Percentiles rank a stretch among this genome's conserved stretches.
Evolutionary conservation across 75 land plant species (phyloP).

Genomic region (Selaginella moellendorffii): DNA sequence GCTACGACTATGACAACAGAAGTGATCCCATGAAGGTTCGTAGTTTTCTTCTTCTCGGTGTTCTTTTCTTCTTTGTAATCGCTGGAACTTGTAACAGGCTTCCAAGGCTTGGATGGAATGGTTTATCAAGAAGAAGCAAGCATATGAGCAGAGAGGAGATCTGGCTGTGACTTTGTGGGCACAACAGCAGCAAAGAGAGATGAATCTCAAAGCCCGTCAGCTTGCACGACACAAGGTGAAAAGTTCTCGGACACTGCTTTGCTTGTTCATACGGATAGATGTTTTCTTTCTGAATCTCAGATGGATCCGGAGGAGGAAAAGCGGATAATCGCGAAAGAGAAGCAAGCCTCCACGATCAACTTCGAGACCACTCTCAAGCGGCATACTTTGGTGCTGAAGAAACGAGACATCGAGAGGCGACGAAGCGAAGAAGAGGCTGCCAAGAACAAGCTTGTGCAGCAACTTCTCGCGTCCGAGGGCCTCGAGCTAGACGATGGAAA

Average conservation of each 20-base stretch:
- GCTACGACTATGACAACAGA: conserved; percentile 69
- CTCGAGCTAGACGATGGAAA: conserved; percentile 66
- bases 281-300: conserved; percentile 28
- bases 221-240: conserved; percentile 74
- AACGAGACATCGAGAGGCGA: conserved; percentile 70
- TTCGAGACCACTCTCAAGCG: conserved; percentile 55
- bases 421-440: conserved; percentile 64
- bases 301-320: conserved; percentile 89
- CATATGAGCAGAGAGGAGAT: conserved; percentile 95
- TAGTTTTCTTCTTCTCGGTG: not conserved
- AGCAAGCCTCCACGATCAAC: conserved; percentile 51
- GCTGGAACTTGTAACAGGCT: conserved; percentile 34
- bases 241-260: no score
- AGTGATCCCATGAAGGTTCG: conserved; percentile 88
- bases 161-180: conserved; percentile 92
- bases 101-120: conserved; percentile 99
- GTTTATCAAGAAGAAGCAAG: conserved; percentile 88
- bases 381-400: conserved; percentile 77
- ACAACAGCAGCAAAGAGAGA: conserved; percentile 86
- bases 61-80: not conserved
- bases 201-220: conserved; percentile 67
- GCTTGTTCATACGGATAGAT: no score
- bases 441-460: conserved; percentile 35
- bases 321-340: conserved; percentile 60
- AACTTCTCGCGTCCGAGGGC: conserved; percentile 84